A percentile compares a stretch with the other conserved stretches of the same genome.
These are phyloP conservation scores for Aspergillus leporis DNA, from an alignment of 495 filamentous ascomycete species.

Conservation along the genomic window DNA sequence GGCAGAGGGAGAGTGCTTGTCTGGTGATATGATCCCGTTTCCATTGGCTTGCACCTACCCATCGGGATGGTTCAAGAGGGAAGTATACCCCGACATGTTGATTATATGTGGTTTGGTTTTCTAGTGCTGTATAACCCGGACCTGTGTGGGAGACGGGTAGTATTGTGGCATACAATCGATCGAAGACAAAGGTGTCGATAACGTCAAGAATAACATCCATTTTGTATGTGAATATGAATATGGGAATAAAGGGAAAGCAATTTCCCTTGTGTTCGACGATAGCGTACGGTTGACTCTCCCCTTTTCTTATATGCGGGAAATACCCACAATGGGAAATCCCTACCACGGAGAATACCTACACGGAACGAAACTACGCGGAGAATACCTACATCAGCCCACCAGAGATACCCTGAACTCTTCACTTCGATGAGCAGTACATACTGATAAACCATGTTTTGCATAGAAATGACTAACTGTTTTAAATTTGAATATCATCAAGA, in stretches of 20 bases:
- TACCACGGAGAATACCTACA: neutral
- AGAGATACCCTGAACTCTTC: no score
- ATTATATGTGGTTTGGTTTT: neutral
- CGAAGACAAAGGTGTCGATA: constrained; percentile 68
- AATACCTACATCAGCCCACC: constrained; percentile 30
- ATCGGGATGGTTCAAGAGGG: constrained; percentile 56
- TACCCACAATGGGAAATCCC: no score
- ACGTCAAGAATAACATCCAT: constrained; percentile 83
- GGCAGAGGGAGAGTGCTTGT: constrained; percentile 63
- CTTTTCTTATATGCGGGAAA: neutral
- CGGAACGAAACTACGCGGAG: neutral
- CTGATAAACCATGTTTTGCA: no score
- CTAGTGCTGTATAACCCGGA: neutral
- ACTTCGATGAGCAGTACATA: no score
- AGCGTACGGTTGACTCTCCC: neutral
- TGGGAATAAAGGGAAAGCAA: neutral
- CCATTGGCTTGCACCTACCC: constrained; percentile 68
- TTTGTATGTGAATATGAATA: constrained; percentile 19
- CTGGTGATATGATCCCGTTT: constrained; percentile 65
- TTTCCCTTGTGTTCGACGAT: neutral
- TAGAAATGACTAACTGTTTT: no score
- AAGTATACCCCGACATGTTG: constrained; percentile 1
- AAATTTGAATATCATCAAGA: no score
- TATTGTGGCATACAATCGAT: constrained; percentile 64
- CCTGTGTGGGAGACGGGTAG: constrained; percentile 44